Percentiles rank a stretch among this genome's conserved stretches.
Evolutionary conservation across 2,329 filamentous ascomycete genomes (phyloP).

Genomic region (Aureobasidium melanogenum): DNA sequence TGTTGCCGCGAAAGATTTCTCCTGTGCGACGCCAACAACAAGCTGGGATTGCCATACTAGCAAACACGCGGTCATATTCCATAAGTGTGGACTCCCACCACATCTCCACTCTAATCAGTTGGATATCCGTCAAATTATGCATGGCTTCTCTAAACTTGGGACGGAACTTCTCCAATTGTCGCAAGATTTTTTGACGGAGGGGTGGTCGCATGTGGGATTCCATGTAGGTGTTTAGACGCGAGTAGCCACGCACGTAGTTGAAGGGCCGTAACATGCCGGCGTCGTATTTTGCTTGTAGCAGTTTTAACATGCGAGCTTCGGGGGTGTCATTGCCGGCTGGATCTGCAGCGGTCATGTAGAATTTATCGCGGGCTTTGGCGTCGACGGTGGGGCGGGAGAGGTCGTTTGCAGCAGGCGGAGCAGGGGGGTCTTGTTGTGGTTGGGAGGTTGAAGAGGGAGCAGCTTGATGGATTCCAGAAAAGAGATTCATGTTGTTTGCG

Average conservation of each 20-base stretch:
- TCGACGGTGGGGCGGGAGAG: constrained; percentile 57
- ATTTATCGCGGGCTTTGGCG: constrained; percentile 63
- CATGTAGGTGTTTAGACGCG: constrained; percentile 81
- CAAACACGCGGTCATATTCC: constrained; percentile 97
- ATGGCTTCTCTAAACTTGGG: constrained; percentile 95
- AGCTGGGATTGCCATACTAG: constrained; percentile 95
- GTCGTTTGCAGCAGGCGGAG: constrained; percentile 42
- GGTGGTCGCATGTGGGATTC: constrained; percentile 74
- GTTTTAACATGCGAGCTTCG: constrained; percentile 89
- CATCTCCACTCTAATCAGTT: constrained; percentile 94
- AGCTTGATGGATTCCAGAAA: constrained; percentile 1
- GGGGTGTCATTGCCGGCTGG: constrained; percentile 79
- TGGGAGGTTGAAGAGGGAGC: neutral
- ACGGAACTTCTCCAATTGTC: constrained; percentile 84
- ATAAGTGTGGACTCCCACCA: constrained; percentile 96
- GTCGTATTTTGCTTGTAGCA: constrained; percentile 92
- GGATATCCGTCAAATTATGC: constrained; percentile 83
- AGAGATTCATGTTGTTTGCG: constrained; percentile 32
- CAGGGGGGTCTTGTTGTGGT: neutral
- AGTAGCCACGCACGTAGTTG: constrained; percentile 97
- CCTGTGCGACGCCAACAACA: constrained; percentile 96
- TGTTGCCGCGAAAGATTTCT: constrained; percentile 95
- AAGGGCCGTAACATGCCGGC: constrained; percentile 91
- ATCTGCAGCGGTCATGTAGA: constrained; percentile 94
- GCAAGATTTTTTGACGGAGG: constrained; percentile 83